A percentile compares a stretch with the other conserved stretches of the same genome.
These are phyloP conservation scores for Hymenoscyphus albidus DNA, from an alignment of 2,329 filamentous ascomycete species.

Conservation along the genomic window DNA sequence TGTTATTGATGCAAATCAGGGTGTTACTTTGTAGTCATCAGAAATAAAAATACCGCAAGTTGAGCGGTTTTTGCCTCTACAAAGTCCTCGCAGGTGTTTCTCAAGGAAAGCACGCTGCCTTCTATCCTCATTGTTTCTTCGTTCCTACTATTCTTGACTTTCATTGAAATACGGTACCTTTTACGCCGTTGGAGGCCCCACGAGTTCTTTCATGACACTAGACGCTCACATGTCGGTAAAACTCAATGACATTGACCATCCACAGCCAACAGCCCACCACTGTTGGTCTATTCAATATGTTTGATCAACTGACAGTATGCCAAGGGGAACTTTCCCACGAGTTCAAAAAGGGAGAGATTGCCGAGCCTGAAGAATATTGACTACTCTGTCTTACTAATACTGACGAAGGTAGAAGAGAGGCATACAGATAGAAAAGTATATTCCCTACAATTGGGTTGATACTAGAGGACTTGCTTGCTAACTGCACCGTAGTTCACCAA, in stretches of 20 bases:
- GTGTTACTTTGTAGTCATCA: constrained; percentile 4
- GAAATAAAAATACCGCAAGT: background rate
- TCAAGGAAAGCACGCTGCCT: background rate
- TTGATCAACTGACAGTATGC: background rate
- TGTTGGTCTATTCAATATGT: background rate
- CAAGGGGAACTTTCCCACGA: background rate
- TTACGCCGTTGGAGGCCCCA: background rate
- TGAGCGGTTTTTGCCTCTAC: constrained; percentile 1
- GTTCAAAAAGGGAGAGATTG: background rate
- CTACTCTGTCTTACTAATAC: background rate
- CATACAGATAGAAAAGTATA: too few species aligned
- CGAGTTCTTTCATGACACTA: background rate
- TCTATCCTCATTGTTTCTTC: background rate
- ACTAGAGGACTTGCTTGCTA: too few species aligned
- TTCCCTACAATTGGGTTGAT: too few species aligned
- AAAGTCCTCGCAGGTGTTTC: background rate
- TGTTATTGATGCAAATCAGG: background rate
- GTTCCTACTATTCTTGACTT: background rate
- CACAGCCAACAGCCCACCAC: background rate
- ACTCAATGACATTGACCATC: background rate
- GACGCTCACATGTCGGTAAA: background rate
- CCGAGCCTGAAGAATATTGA: background rate
- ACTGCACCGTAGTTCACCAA: too few species aligned
- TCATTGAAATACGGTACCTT: background rate
- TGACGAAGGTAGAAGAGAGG: background rate